Conservation (phyloP, 768 basidiomycete species). For the Leccinum aurantiacum region DNA sequence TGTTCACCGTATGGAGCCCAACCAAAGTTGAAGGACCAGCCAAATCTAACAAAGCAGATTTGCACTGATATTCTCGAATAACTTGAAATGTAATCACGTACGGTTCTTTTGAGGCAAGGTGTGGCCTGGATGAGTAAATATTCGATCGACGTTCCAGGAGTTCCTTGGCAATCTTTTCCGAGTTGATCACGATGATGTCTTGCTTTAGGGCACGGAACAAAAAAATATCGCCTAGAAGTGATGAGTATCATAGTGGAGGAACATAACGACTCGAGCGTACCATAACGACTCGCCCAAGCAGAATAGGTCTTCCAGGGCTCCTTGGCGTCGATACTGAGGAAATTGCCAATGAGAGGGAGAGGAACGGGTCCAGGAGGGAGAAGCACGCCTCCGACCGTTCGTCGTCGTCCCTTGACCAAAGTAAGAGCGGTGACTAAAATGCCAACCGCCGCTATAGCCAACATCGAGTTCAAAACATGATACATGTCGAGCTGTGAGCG, state of each 20-base stretch:
- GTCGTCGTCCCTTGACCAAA: constrained; percentile 6
- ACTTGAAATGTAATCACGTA: constrained; percentile 3
- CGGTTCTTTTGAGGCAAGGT: constrained; percentile 16
- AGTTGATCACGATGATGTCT: constrained; percentile 28
- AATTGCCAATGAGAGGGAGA: constrained; percentile 19
- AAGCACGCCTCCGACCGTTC: not conserved
- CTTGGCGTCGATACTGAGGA: constrained; percentile 16
- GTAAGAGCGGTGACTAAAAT: not conserved
- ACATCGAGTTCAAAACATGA: not conserved
- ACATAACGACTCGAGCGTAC: constrained; percentile 1
- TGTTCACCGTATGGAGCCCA: constrained; percentile 21
- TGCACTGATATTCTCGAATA: not conserved
- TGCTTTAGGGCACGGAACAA: constrained; percentile 21
- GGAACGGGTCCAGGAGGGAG: constrained; percentile 20
- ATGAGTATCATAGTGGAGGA: not conserved
- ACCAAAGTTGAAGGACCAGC: constrained; percentile 20
- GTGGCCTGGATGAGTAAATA: constrained; percentile 30
- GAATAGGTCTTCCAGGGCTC: constrained; percentile 23
- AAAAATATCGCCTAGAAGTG: constrained; percentile 19
- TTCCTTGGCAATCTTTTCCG: constrained; percentile 26
- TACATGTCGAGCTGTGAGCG: not conserved
- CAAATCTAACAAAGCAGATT: constrained; percentile 11
- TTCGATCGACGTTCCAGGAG: constrained; percentile 28
- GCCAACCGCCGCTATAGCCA: constrained; percentile 1
- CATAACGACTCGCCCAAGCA: constrained; percentile 19